Base-by-base conservation (phyloP, 371 early-diverging fungal genomes). In the Synchytrium microbalum region DNA sequence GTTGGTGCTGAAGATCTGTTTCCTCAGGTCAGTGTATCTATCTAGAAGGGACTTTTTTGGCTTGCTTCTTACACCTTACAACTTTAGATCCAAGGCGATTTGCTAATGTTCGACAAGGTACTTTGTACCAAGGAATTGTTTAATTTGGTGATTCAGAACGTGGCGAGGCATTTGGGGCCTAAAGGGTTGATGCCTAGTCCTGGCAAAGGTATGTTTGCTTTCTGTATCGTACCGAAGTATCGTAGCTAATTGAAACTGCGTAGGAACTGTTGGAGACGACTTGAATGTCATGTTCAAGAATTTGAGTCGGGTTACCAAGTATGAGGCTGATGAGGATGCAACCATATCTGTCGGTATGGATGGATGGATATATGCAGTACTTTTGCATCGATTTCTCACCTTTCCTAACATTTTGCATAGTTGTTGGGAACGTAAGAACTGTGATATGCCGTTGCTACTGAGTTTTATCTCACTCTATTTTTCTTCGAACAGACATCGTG, bases 181-280 rank as follows among this genome's bases (percentile, higher is more conserved):
- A 92, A 90, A 73, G 93, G 93, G 24, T 79, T 96, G 63, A 95
- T 96, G 96, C 96, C 96, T 14, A 92, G 91, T 30, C 86, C 89
- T 19, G 91, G 92, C 63, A 91, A 91, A 74, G 93, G 89, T 83
- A 74, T 19, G 26, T n/a, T n/a, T 56, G 57, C 57, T 27, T 27
- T 10, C 27, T n/a, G n/a, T 56, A 78, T 51, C 71, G 74, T 60
- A 60, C 75, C 13, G 56, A 62, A 26, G 46, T 57, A 13, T 25
- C 24, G 25, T 10, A 14, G 57, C 14, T 57, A 29, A 24, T 10
- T 23, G 57, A 24, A 13, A 57, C 26, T 29, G 28, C 57, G 5
- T n/a, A 26, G 57, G 57, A 10, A 26, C 30, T n/a, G 57, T 30
- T 56, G 57, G 46, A 10, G 46, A 38, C 5, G 19, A 38, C 19